Evolutionary conservation across 257 asterid species (phyloP), one percentile per base, ranked within the genome.

Genomic region (Coffea eugenioides): DNA sequence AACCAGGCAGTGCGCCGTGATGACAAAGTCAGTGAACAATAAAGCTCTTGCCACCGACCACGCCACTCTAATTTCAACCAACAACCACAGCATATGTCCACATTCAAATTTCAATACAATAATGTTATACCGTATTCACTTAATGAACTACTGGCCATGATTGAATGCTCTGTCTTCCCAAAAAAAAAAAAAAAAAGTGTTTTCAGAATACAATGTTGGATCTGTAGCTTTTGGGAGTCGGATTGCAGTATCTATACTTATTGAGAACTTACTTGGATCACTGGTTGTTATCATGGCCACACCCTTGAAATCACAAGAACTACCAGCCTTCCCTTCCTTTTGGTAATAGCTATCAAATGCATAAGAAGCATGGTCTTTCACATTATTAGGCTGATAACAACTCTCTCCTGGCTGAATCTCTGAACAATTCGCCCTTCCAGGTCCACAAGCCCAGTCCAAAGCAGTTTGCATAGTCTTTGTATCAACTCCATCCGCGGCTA

Each of bases 391-490:
- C 91, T 86, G 92, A 74, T 94, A 96, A 82, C 99, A 96, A 66
- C 90, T 91, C 90, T 96, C 91, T 80, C 99, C 99, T 0, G 98
- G 97, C 83, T 96, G 99, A 85, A 96, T 90, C 79, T 94, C 97
- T 4, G 97, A 88, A 83, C 99, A 96, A 83, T 92, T 96, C 45
- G 99, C 95, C 82, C 96, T 87, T 81, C 99, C 99, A 1, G 97
- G 97, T 45, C 99, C 99, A 81, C 99, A 96, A 34, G 99, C 97
- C 99, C 99, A 96, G 73, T 96, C 98, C 83, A 94, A 87, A 25
- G 99, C 98, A 41, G 99, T 80, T 86, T 96, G 98, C 89, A 96
- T 75, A 5, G 93, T 92, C 85, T 82, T 91, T 21, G 61, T 52
- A 87, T 96, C 99, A 14, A 89, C 31, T 34, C 89, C 99, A 73